Evolutionary conservation across 345 rosid species (phyloP), one percentile per base, ranked within the genome.

Genomic region (Salix udensis): DNA sequence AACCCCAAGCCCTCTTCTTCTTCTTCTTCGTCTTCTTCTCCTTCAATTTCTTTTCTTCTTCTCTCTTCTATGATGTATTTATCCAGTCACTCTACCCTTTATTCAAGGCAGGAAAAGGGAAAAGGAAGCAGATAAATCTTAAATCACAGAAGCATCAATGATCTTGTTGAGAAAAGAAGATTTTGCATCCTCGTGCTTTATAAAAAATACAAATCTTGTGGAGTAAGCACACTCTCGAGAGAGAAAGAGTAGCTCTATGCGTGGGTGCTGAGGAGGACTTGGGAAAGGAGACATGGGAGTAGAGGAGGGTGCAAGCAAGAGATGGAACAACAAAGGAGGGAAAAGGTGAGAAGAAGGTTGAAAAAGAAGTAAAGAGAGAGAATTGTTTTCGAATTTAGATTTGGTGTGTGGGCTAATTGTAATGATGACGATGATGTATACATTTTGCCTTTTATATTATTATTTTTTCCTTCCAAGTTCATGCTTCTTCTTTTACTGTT

Each of bases 341-440:
- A 70, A 82, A 77, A 83, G 74, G 40, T 69, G 65, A 73, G 79
- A 72, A 67, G 73, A 70, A 40, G 82, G 74, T 67, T 67, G 77
- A 75, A 79, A 85, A 79, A 64, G 68, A 65, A 68, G 76, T 14
- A 67, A 81, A 68, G 68, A 30, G 77, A 68, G 78, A 81, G 75
- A 79, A 73, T 39, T 73, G 71, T 61, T 75, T 70, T 66, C 84
- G 69, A 68, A 71, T 81, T 79, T 84, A 73, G 78, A 78, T 75
- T 82, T 52, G 78, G 83, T 64, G 19, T 70, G 77, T 70, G 78
- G 76, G 77, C 68, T 77, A 44, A 76, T 79, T 70, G 88, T 78
- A 86, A 88, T 84, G 83, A 88, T 88, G 76, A 9, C 44, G 52
- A 24, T 77, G 77, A 64, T 77, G 69, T 68, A 10, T 55, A 53